Percentiles rank a stretch among this genome's conserved stretches.
Evolutionary conservation across 202 grass and related monocot species (phyloP).

Genomic region (Setaria viridis): DNA sequence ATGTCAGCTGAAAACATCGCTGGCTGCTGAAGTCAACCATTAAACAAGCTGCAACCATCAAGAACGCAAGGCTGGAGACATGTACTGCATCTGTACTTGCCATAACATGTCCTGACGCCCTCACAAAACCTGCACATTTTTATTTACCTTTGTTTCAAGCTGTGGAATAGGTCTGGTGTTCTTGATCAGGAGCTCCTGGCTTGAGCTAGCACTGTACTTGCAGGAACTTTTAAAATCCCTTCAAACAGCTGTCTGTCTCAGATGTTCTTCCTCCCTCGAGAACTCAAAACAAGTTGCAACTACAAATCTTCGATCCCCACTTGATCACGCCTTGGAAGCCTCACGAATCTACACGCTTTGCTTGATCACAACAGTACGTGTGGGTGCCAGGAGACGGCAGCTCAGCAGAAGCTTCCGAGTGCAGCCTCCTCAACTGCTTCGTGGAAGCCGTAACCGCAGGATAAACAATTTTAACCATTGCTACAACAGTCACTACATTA

Average conservation of each 20-base stretch:
- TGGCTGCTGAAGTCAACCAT: conserved; percentile 39
- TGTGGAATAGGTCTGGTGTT: conserved; percentile 18
- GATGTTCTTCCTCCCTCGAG: conserved; percentile 44
- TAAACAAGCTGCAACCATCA: conserved; percentile 39
- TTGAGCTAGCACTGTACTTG: conserved; percentile 45
- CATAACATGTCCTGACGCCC: conserved; percentile 39
- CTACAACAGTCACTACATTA: conserved; percentile 25
- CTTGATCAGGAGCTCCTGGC: conserved; percentile 32
- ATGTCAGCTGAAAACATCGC: conserved; percentile 16
- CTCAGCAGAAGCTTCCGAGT: conserved; percentile 58
- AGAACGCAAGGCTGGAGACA: conserved; percentile 28
- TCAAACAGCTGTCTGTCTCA: conserved; percentile 36
- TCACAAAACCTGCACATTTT: not conserved
- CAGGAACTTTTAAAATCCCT: conserved; percentile 39
- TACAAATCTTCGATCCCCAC: not conserved
- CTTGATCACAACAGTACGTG: conserved; percentile 42
- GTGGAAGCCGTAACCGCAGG: conserved; percentile 25
- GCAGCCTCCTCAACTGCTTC: conserved; percentile 42
- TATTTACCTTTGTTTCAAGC: conserved; percentile 1
- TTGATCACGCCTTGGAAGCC: conserved; percentile 35
- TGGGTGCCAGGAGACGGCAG: conserved; percentile 40
- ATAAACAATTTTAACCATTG: conserved; percentile 27
- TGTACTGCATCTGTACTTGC: conserved; percentile 27
- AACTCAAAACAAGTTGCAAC: conserved; percentile 34
- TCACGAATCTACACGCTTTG: conserved; percentile 47